Evolutionary conservation across 2,329 filamentous ascomycete genomes (phyloP).

Genomic region (Ascomycota sp.): DNA sequence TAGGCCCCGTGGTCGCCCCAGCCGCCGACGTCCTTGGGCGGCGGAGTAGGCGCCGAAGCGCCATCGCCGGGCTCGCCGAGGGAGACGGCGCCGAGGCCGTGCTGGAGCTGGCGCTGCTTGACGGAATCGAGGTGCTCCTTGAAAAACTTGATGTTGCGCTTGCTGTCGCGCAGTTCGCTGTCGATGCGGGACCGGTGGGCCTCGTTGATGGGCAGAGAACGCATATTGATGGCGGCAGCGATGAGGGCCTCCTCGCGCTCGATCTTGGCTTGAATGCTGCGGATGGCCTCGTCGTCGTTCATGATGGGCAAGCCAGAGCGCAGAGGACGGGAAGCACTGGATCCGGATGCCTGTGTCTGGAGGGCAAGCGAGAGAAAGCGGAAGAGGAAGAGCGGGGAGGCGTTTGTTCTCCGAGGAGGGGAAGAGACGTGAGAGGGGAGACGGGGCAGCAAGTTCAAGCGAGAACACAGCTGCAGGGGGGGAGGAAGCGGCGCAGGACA

Average conservation of each 20-base stretch:
- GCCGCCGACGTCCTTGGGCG: constrained; percentile 47
- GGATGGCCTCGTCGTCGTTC: constrained; percentile 44
- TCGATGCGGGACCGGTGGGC: constrained; percentile 78
- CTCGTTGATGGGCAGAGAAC: constrained; percentile 86
- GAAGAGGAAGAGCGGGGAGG: not conserved
- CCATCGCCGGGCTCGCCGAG: constrained; percentile 29
- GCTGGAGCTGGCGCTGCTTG: constrained; percentile 57
- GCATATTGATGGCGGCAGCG: constrained; percentile 84
- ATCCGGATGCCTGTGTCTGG: too few relatives aligned
- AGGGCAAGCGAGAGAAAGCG: constrained; percentile 7
- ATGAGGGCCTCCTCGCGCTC: constrained; percentile 92
- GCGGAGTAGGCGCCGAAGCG: constrained; percentile 39
- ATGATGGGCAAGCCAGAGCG: constrained; percentile 33
- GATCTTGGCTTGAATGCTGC: constrained; percentile 88
- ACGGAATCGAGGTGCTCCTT: constrained; percentile 81
- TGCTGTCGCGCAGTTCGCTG: constrained; percentile 81
- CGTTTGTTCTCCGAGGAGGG: too few relatives aligned
- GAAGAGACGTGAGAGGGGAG: too few relatives aligned
- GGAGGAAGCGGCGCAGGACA: too few relatives aligned
- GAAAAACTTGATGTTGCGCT: constrained; percentile 86
- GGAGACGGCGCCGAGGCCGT: constrained; percentile 46
- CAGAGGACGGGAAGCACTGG: too few relatives aligned
- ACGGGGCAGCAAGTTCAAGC: too few relatives aligned
- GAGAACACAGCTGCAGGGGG: too few relatives aligned
- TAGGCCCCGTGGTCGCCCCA: constrained; percentile 40